phyloP scores from a whole-genome alignment of 306 rosid species.

The Astragalus membranaceus region DNA sequence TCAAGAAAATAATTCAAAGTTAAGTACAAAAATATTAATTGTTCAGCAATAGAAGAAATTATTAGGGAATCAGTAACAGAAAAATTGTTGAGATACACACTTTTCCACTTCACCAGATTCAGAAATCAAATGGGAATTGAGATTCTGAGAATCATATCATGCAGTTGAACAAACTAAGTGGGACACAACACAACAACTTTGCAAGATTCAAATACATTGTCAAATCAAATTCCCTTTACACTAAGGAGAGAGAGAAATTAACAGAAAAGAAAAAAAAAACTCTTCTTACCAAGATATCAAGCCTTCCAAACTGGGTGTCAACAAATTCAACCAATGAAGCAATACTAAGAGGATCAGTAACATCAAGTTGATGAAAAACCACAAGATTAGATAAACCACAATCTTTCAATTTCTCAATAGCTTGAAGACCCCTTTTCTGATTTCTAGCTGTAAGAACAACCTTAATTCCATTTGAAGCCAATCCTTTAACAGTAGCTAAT shows the following conservation, averaged over 20 bases:
- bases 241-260: neutral
- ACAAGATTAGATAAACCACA: conserved; percentile 21
- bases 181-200: neutral
- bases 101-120: neutral
- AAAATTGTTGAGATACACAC: neutral
- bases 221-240: neutral
- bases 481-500: conserved; percentile 26
- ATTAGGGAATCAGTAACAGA: neutral
- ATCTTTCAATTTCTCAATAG: conserved; percentile 18
- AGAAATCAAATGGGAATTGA: neutral
- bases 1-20: neutral
- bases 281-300: conserved; percentile 33
- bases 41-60: neutral
- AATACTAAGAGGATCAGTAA: conserved; percentile 32
- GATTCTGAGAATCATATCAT: conserved; percentile 17
- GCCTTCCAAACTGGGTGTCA: conserved; percentile 31
- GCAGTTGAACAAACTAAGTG: neutral
- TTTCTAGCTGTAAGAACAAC: conserved; percentile 43
- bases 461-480: conserved; percentile 33
- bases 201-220: neutral
- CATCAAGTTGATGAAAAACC: conserved; percentile 42
- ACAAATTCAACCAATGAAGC: conserved; percentile 27
- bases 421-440: conserved; percentile 30
- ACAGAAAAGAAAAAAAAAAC: neutral
- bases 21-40: neutral